Evolutionary conservation across 1,284 basidiomycete species (phyloP), one percentile per base, ranked within the genome.

Genomic region (Trametes versicolor): DNA sequence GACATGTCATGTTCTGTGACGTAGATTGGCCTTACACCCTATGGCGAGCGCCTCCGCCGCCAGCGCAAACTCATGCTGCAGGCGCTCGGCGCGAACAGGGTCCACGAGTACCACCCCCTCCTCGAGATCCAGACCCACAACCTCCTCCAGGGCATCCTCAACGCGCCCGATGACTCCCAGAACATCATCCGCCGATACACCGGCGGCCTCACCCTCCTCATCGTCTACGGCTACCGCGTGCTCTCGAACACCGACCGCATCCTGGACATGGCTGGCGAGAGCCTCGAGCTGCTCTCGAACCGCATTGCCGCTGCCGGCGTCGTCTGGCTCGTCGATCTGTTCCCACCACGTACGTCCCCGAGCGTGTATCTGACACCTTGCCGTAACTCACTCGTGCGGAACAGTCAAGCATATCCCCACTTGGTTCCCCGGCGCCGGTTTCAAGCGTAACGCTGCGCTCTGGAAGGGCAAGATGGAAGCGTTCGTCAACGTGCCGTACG

Each of bases 381-480:
- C 39, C 41, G 54, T 52, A 19, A 57, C 54, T 61, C 23, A 67
- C 41, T 6, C 8, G 45, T 29, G 32, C 50, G 47, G 25, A 50
- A 39, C 58, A 60, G 59, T 80, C 60, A 76, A 73, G 55, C 68
- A 76, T 62, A 68, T 80, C 2, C 78, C 78, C 4, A 43, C 64
- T 10, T 79, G 77, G 78, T 70, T 75, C 64, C 78, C 78, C 21
- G 78, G 77, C 54, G 74, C 77, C 1, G 71, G 74, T 23, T 80
- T 79, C 72, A 73, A 75, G 68, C 72, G 71, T 54, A 88, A 88
- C 66, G 89, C 90, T 2, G 77, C 70, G 27, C 72, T 72, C n/a
- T 92, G 90, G 90, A 89, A 86, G 73, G 81, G 81, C 52, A 85
- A 84, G 77, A 86, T 91, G 78, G 82, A 88, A 65, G 87, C 89